Percentiles rank a stretch among this genome's conserved stretches.
These are phyloP conservation scores for Caryopteris hybrid DNA, from an alignment of 305 asterid genomes.

Conservation along the genomic window DNA sequence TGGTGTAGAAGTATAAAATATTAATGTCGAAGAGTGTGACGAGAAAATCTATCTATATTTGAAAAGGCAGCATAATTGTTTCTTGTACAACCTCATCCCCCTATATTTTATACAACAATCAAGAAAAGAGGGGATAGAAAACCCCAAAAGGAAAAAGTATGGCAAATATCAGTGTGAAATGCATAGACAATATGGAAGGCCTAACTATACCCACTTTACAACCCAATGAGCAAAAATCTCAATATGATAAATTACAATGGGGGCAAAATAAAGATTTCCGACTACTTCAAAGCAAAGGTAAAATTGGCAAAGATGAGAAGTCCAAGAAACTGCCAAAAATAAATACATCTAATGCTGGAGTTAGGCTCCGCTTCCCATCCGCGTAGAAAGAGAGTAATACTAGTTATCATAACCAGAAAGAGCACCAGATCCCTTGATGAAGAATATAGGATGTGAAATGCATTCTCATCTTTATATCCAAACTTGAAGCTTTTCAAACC, in stretches of 20 bases:
- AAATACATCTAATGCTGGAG: slow-evolving; percentile 20
- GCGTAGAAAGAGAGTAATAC: not conserved
- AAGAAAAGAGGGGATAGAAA: not conserved
- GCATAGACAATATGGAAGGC: slow-evolving; percentile 17
- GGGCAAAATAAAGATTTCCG: not conserved
- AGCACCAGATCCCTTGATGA: slow-evolving; percentile 6
- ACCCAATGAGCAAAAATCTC: slow-evolving; percentile 32
- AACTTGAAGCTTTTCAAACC: slow-evolving; percentile 2
- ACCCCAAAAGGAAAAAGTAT: not conserved
- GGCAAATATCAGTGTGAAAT: not conserved
- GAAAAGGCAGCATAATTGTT: not conserved
- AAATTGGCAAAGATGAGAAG: slow-evolving; percentile 16
- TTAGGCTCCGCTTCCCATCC: slow-evolving; percentile 23
- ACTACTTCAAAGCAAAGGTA: slow-evolving; percentile 9
- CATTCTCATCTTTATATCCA: slow-evolving; percentile 12
- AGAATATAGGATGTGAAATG: not conserved
- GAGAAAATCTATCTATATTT: too few species aligned
- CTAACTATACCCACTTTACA: slow-evolving; percentile 42
- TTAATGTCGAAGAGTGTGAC: too few species aligned
- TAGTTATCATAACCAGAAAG: not conserved
- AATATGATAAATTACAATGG: slow-evolving; percentile 19
- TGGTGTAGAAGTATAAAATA: too few species aligned
- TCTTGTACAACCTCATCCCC: slow-evolving; percentile 21
- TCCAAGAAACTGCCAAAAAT: slow-evolving; percentile 16
- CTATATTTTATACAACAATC: slow-evolving; percentile 14